Percentiles rank a stretch among this genome's conserved stretches.
Conservation (phyloP, 495 filamentous ascomycete genomes). For the Trichoderma erinaceum region DNA sequence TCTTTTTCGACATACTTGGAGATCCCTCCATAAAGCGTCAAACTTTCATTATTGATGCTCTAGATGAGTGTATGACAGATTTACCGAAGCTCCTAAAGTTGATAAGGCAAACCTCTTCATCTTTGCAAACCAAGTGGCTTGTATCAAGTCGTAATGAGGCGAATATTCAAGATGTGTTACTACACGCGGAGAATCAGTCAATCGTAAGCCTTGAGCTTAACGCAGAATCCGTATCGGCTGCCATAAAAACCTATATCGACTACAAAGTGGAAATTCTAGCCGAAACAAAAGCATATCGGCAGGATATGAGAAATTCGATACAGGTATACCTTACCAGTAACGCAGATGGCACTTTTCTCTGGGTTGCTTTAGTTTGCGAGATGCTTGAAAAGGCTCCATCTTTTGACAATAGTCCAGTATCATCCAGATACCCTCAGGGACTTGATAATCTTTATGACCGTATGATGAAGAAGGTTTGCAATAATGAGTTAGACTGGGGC, state of each 20-base stretch:
- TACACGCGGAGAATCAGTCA: neutral
- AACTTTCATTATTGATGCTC: conserved; percentile 32
- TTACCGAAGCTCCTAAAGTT: conserved; percentile 26
- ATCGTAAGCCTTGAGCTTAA: neutral
- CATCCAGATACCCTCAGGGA: conserved; percentile 16
- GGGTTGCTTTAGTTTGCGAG: conserved; percentile 27
- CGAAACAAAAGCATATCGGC: neutral
- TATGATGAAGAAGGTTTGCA: conserved; percentile 20
- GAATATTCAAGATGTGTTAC: neutral
- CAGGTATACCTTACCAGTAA: conserved; percentile 20
- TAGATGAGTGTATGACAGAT: conserved; percentile 37
- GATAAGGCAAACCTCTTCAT: conserved; percentile 18
- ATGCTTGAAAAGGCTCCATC: neutral
- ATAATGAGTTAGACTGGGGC: conserved; percentile 14
- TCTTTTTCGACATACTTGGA: conserved; percentile 30
- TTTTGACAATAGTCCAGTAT: neutral
- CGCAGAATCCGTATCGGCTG: neutral
- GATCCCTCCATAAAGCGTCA: conserved; percentile 21
- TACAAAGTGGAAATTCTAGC: neutral
- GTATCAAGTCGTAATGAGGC: neutral
- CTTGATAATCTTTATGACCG: conserved; percentile 20
- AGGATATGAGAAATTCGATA: neutral
- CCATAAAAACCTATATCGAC: neutral
- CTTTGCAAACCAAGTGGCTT: neutral
- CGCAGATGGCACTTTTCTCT: conserved; percentile 26